Conservation (phyloP, 805 yeast genomes). For the Starmerella vitae region DNA sequence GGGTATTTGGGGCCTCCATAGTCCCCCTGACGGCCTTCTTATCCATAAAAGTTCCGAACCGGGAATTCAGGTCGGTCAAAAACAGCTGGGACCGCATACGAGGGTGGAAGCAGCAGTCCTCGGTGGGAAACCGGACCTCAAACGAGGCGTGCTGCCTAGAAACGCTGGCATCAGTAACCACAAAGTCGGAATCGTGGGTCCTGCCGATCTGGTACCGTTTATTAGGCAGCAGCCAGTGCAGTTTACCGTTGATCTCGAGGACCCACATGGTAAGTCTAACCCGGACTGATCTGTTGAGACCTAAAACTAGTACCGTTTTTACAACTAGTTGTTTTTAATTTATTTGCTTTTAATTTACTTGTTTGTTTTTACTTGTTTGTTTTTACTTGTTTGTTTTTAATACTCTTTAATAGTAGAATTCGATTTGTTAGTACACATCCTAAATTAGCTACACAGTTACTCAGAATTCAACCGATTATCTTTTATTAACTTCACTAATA, state of each 20-base stretch:
- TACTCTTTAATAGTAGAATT: no score
- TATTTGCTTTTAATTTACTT: no score
- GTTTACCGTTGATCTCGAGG: slow-evolving; percentile 6
- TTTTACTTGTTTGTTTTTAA: background rate
- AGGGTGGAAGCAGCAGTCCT: slow-evolving; percentile 14
- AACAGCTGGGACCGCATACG: slow-evolving; percentile 13
- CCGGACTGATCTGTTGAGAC: background rate
- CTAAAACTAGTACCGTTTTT: background rate
- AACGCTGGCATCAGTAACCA: slow-evolving; percentile 19
- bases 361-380: no score
- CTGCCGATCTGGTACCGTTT: slow-evolving; percentile 21
- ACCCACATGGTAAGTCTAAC: no score
- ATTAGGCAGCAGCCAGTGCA: slow-evolving; percentile 24
- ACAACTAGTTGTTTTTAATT: background rate
- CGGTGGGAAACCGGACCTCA: slow-evolving; percentile 9
- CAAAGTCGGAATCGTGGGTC: slow-evolving; percentile 2
- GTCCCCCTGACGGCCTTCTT: background rate
- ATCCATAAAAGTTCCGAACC: slow-evolving; percentile 19
- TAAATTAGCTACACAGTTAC: no score
- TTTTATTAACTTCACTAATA: no score
- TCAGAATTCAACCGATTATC: no score
- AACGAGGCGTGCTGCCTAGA: slow-evolving; percentile 22
- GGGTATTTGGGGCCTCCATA: slow-evolving; percentile 7
- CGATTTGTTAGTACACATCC: no score
- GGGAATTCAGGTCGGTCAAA: slow-evolving; percentile 21